Conservation (phyloP, 2,329 filamentous ascomycete species). For the Fusarium heterosporum region DNA sequence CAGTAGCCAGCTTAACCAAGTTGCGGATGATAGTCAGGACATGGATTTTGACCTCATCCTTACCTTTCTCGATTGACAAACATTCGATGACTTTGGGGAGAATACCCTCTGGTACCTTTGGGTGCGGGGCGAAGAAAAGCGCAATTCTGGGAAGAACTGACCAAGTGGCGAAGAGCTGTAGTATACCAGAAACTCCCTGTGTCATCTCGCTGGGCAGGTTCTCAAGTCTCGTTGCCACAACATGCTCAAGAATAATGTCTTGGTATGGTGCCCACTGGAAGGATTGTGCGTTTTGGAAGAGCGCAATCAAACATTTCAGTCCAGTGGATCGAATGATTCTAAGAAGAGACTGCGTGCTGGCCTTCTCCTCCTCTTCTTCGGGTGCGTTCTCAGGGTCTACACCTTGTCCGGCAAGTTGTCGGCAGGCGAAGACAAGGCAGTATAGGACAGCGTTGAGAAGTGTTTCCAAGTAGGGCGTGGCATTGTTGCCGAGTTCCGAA, state of each 20-base stretch:
- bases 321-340: conserved; percentile 76
- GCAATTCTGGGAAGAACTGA: conserved; percentile 74
- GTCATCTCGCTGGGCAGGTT: conserved; percentile 87
- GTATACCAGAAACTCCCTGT: conserved; percentile 85
- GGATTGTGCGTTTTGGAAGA: conserved; percentile 79
- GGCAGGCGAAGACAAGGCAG: conserved; percentile 79
- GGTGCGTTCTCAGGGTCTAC: conserved; percentile 52
- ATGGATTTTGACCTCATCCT: conserved; percentile 88
- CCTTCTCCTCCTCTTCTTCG: conserved; percentile 58
- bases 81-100: conserved; percentile 78
- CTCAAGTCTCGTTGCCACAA: conserved; percentile 80
- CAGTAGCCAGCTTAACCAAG: conserved; percentile 70
- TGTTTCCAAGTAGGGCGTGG: conserved; percentile 73
- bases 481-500: conserved; percentile 81
- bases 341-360: conserved; percentile 67
- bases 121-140: conserved; percentile 68
- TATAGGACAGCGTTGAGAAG: conserved; percentile 84
- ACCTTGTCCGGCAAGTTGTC: conserved; percentile 61
- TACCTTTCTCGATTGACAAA: conserved; percentile 77
- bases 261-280: conserved; percentile 81
- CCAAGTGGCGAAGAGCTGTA: conserved; percentile 86
- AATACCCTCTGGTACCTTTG: conserved; percentile 66
- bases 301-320: conserved; percentile 83
- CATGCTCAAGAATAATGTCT: conserved; percentile 75
- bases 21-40: conserved; percentile 80